Percentiles rank a stretch among this genome's conserved stretches.
phyloP scores from a whole-genome alignment of 2,329 filamentous ascomycete genomes.

The Colletotrichum abscissum region DNA sequence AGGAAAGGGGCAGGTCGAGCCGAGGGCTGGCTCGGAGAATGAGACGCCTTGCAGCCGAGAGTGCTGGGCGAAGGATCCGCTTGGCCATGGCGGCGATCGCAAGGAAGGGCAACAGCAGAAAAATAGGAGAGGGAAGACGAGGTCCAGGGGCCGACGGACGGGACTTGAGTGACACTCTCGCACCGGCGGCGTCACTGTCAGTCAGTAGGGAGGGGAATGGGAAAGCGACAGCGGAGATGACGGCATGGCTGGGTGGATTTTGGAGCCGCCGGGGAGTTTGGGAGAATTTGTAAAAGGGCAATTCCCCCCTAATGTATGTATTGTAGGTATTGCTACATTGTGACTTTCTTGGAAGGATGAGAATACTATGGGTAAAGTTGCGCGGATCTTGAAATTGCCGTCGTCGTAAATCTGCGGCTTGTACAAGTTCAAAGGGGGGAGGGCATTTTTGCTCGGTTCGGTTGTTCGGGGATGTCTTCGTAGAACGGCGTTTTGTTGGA shows the following conservation, averaged over 20 bases:
- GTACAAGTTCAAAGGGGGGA: background rate
- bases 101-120: background rate
- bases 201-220: background rate
- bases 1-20: conserved; percentile 22
- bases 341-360: background rate
- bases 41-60: conserved; percentile 25
- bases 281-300: conserved; percentile 1
- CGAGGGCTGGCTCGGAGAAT: conserved; percentile 27
- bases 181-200: background rate
- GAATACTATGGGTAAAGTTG: background rate
- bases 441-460: background rate
- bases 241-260: conserved; percentile 26
- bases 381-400: too few relatives aligned
- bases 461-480: background rate
- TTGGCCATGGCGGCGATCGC: conserved; percentile 26
- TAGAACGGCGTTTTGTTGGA: background rate
- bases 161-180: background rate
- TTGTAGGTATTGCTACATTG: conserved; percentile 13
- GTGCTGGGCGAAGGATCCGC: conserved; percentile 22
- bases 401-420: too few relatives aligned
- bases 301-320: background rate
- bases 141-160: conserved; percentile 1
- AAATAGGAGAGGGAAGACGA: conserved; percentile 1
- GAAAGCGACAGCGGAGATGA: conserved; percentile 20
- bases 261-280: background rate